These are phyloP conservation scores for Schizopora paradoxa DNA, from an alignment of 1,284 basidiomycete genomes.

Conservation along the genomic window DNA sequence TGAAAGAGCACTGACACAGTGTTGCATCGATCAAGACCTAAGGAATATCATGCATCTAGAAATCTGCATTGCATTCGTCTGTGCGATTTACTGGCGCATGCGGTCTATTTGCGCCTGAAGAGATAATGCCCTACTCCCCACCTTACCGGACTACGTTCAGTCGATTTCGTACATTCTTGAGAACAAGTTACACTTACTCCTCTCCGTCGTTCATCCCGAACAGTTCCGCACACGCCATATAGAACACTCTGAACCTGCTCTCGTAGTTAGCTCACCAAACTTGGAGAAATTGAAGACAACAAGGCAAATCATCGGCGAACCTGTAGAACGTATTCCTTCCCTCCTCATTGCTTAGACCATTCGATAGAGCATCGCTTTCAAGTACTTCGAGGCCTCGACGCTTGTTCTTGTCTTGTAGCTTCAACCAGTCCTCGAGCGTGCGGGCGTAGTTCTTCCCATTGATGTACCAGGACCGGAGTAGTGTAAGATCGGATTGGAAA, in stretches of 20 bases:
- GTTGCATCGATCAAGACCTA: too few relatives aligned
- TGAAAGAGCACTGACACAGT: too few relatives aligned
- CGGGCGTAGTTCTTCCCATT: conserved; percentile 64
- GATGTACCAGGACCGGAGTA: conserved; percentile 59
- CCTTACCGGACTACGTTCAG: conserved; percentile 18
- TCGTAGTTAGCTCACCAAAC: too few relatives aligned
- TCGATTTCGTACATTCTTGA: conserved; percentile 1
- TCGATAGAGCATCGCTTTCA: conserved; percentile 41
- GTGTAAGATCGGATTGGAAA: conserved; percentile 62
- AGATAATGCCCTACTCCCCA: conserved; percentile 56
- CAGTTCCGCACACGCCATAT: conserved; percentile 71
- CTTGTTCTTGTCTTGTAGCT: conserved; percentile 50
- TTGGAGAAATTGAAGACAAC: neutral
- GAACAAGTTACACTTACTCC: conserved; percentile 39
- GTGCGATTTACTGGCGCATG: too few relatives aligned
- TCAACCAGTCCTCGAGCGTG: conserved; percentile 69
- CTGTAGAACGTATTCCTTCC: conserved; percentile 59
- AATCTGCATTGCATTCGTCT: too few relatives aligned
- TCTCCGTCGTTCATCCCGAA: conserved; percentile 65
- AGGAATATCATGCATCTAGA: too few relatives aligned
- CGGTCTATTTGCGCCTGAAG: conserved; percentile 41
- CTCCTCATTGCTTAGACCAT: conserved; percentile 44
- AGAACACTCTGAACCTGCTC: conserved; percentile 71
- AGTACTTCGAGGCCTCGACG: conserved; percentile 50
- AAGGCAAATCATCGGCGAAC: conserved; percentile 23